A percentile compares a stretch with the other conserved stretches of the same genome.
Conservation (phyloP, 305 asterid genomes). For the Plantago coronopus region DNA sequence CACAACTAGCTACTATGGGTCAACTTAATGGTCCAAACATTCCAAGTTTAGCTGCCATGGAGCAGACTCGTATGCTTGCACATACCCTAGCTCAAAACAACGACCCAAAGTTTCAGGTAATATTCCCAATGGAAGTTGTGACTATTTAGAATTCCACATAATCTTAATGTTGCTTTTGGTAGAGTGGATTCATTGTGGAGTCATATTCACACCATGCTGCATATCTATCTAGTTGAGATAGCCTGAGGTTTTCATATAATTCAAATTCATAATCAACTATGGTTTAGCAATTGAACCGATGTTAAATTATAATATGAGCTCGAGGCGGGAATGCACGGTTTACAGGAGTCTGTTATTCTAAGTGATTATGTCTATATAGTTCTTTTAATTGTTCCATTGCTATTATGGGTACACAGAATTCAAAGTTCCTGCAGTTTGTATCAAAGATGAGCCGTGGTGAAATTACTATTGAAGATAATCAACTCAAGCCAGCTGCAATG, state of each 20-base stretch:
- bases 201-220: constrained; percentile 7
- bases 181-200: constrained; percentile 8
- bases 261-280: constrained; percentile 10
- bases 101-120: constrained; percentile 97
- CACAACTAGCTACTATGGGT: constrained; percentile 68
- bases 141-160: background rate
- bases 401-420: constrained; percentile 53
- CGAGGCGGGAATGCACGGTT: constrained; percentile 13
- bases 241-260: constrained; percentile 9
- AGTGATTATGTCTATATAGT: constrained; percentile 8
- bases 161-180: no score
- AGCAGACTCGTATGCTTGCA: constrained; percentile 93
- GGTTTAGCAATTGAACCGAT: constrained; percentile 2
- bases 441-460: constrained; percentile 99
- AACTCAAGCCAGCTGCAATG: constrained; percentile 65
- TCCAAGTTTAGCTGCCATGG: constrained; percentile 74
- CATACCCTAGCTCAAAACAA: constrained; percentile 89
- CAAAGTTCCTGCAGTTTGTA: constrained; percentile 93
- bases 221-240: background rate
- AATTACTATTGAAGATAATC: constrained; percentile 85
- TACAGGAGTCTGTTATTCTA: constrained; percentile 11
- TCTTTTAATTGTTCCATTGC: constrained; percentile 20
- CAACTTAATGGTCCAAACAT: constrained; percentile 60
- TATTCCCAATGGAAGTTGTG: constrained; percentile 12
- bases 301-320: constrained; percentile 11